These are phyloP conservation scores for Urochloa ruziziensis DNA, from an alignment of 176 grass and related monocot species.

Conservation along the genomic window DNA sequence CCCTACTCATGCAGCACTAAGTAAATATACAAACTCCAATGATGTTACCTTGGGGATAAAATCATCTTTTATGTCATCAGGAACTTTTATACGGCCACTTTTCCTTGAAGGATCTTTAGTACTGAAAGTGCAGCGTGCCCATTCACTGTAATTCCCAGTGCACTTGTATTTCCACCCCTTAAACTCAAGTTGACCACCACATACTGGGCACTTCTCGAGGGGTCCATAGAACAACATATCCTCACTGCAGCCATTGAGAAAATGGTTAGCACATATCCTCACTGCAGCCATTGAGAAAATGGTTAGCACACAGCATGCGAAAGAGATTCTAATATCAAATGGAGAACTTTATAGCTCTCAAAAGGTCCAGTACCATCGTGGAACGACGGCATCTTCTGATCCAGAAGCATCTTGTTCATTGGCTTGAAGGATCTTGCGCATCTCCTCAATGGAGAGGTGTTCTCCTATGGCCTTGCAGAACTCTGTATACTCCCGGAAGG, in stretches of 20 bases:
- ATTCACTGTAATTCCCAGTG: constrained; percentile 51
- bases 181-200: constrained; percentile 58
- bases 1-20: neutral
- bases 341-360: neutral
- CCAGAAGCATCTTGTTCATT: constrained; percentile 66
- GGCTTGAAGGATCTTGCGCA: constrained; percentile 77
- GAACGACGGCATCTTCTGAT: constrained; percentile 61
- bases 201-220: constrained; percentile 59
- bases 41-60: constrained; percentile 41
- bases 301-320: neutral
- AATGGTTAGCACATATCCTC: constrained; percentile 55
- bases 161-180: constrained; percentile 59
- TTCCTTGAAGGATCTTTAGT: constrained; percentile 46
- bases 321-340: neutral
- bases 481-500: constrained; percentile 36
- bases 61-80: constrained; percentile 47
- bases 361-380: constrained; percentile 51
- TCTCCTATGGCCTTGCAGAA: constrained; percentile 63
- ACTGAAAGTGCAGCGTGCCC: constrained; percentile 57
- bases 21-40: neutral
- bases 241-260: constrained; percentile 35
- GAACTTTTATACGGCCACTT: constrained; percentile 38
- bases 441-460: constrained; percentile 62
- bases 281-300: constrained; percentile 27
- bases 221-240: constrained; percentile 86